Conservation (phyloP, 1,139 yeast species). For the Candida glucosophila region DNA sequence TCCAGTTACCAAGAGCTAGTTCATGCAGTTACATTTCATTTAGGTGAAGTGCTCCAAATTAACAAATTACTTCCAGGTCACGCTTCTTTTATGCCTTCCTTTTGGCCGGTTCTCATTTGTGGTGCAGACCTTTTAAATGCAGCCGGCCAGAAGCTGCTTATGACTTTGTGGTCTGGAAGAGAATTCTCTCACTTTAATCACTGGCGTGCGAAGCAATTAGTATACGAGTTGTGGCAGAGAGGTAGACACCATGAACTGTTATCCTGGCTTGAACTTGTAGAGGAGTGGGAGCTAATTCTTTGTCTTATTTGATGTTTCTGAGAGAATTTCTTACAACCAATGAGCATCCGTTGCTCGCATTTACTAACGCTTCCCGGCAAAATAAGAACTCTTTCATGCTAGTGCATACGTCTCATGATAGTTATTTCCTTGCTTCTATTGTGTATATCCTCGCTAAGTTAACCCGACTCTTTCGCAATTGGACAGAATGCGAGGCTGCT, state of each 20-base stretch:
- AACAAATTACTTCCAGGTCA: no score
- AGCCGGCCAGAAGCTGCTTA: slow-evolving; percentile 13
- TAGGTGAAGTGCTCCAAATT: slow-evolving; percentile 18
- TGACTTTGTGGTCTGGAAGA: slow-evolving; percentile 20
- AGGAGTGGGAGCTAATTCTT: slow-evolving; percentile 44
- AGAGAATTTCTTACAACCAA: no score
- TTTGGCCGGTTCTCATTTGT: slow-evolving; percentile 42
- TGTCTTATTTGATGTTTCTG: slow-evolving; percentile 23
- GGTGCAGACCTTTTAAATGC: slow-evolving; percentile 28
- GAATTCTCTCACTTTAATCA: slow-evolving; percentile 22
- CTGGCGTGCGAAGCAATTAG: slow-evolving; percentile 49
- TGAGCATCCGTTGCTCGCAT: no score
- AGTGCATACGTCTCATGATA: no score
- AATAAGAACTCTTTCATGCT: no score
- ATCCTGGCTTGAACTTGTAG: slow-evolving; percentile 45
- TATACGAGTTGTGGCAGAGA: slow-evolving; percentile 45
- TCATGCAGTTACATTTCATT: slow-evolving; percentile 18
- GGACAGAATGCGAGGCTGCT: no score
- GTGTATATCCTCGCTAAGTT: no score
- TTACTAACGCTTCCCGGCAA: no score
- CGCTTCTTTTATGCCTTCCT: slow-evolving; percentile 22
- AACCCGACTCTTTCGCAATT: no score
- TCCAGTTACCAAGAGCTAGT: slow-evolving; percentile 25
- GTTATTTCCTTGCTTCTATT: no score
- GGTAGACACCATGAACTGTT: slow-evolving; percentile 31